Base-by-base conservation (phyloP, 495 filamentous ascomycete genomes). In the Elasticomyces elasticus region DNA sequence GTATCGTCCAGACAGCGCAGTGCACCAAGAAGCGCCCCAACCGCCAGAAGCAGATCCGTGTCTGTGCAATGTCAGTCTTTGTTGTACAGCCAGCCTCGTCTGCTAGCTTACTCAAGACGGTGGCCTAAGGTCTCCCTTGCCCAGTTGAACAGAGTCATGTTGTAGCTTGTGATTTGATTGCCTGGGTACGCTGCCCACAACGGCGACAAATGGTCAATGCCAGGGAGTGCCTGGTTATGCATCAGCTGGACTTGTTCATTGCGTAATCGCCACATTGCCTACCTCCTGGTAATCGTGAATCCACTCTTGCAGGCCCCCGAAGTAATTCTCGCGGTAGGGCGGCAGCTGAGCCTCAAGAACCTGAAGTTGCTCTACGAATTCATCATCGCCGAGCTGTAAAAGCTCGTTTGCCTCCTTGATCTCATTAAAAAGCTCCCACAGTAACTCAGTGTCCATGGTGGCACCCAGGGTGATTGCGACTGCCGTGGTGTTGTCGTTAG, bases 391-490 rank as follows among this genome's bases (percentile, higher is more conserved):
- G 11, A 45, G 33, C 2, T 45, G 2, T 12, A 53, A 35, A 4
- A 53, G 51, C n/a, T 49, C 33, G n/a, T 25, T 27, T 15, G 52
- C 40, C 12, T 56, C 49, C 19, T 52, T 49, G 49, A 60, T 28
- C 20, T 44, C 51, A 25, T 24, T 49, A 53, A 60, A 63, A 11
- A 63, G 53, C 44, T 55, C 52, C 43, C 45, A 57, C 5, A 63
- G 57, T 9, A 60, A 25, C 42, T 50, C 28, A 23, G 37, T 46
- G 41, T 60, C 56, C 43, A 60, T 56, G 22, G 61, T 46, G 2
- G 52, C 27, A 13, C 37, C 49, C 20, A 56, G 40, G 28, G 48
- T 27, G 50, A 46, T 42, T 23, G 45, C 45, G 2, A 49, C 27
- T 12, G 45, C 17, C 27, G 45, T 49, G 13, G 11, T 40, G 42